phyloP scores from a whole-genome alignment of 345 rosid species.

The Eucalyptus viminalis region DNA sequence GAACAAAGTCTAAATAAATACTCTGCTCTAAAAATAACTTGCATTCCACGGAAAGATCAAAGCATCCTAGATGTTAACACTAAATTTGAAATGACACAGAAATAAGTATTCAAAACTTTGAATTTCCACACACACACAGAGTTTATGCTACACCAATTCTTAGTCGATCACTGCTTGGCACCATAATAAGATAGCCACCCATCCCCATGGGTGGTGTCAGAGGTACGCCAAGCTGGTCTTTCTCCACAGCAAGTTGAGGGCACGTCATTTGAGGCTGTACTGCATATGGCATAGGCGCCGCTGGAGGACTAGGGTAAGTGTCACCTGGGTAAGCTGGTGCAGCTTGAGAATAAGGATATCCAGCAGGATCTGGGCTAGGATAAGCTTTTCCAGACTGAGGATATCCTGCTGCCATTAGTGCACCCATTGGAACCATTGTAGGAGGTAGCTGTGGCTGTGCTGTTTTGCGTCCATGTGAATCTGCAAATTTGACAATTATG shows the following conservation, averaged over 20 bases:
- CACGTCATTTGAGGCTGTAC: constrained; percentile 20
- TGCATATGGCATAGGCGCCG: constrained; percentile 19
- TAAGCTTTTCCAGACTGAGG: constrained; percentile 34
- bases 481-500: constrained; percentile 45
- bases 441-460: constrained; percentile 16
- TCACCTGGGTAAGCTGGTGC: constrained; percentile 19
- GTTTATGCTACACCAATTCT: not conserved
- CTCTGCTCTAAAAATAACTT: not conserved
- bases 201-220: constrained; percentile 20
- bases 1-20: not conserved
- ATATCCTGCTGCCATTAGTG: constrained; percentile 27
- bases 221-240: constrained; percentile 21
- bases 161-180: constrained; percentile 5
- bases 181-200: constrained; percentile 32
- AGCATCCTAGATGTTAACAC: not conserved
- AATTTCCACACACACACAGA: not conserved
- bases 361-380: constrained; percentile 6
- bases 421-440: constrained; percentile 12
- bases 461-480: constrained; percentile 35
- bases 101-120: not conserved
- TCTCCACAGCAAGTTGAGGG: constrained; percentile 11
- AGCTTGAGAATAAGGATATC: constrained; percentile 32
- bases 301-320: constrained; percentile 26
- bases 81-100: not conserved
- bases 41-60: not conserved